phyloP scores from a whole-genome alignment of 1,139 yeast species.

The Hemisphaericaspora lyxosophila region DNA sequence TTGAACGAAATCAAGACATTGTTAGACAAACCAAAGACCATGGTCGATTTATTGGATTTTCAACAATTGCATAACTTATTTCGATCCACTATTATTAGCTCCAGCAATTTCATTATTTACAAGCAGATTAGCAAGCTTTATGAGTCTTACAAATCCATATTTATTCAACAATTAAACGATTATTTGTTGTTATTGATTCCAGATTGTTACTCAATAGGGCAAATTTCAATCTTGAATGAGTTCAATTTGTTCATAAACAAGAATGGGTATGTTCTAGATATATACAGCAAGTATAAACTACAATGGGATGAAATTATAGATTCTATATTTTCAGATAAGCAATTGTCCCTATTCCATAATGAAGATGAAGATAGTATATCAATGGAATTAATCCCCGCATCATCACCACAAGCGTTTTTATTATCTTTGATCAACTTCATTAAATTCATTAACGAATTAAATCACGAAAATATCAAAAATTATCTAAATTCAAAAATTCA shows the following conservation, averaged over 20 bases:
- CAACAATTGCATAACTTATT: slow-evolving; percentile 15
- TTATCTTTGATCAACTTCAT: slow-evolving; percentile 29
- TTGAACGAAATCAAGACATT: slow-evolving; percentile 22
- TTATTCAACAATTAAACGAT: slow-evolving; percentile 21
- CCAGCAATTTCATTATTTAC: slow-evolving; percentile 11
- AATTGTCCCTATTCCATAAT: slow-evolving; percentile 11
- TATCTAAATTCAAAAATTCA: slow-evolving; percentile 32
- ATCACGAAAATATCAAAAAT: slow-evolving; percentile 24
- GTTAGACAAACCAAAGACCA: slow-evolving; percentile 12
- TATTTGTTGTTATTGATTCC: slow-evolving; percentile 24
- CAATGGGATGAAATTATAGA: slow-evolving; percentile 16
- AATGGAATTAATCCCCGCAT: not conserved
- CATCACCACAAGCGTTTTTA: slow-evolving; percentile 8
- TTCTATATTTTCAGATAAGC: slow-evolving; percentile 11
- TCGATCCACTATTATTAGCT: slow-evolving; percentile 4
- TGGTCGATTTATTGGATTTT: slow-evolving; percentile 14
- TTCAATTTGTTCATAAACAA: slow-evolving; percentile 14
- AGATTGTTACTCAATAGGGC: slow-evolving; percentile 19
- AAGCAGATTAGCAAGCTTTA: slow-evolving; percentile 11
- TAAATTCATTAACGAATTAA: slow-evolving; percentile 29
- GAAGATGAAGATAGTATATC: slow-evolving; percentile 13
- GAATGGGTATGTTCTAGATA: slow-evolving; percentile 12
- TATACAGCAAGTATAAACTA: slow-evolving; percentile 8
- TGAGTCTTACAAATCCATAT: slow-evolving; percentile 7
- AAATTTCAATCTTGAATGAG: slow-evolving; percentile 12